Percentiles rank a stretch among this genome's conserved stretches.
Evolutionary conservation across 2,329 filamentous ascomycete genomes (phyloP).

Genomic region (Rutstroemia sp.): DNA sequence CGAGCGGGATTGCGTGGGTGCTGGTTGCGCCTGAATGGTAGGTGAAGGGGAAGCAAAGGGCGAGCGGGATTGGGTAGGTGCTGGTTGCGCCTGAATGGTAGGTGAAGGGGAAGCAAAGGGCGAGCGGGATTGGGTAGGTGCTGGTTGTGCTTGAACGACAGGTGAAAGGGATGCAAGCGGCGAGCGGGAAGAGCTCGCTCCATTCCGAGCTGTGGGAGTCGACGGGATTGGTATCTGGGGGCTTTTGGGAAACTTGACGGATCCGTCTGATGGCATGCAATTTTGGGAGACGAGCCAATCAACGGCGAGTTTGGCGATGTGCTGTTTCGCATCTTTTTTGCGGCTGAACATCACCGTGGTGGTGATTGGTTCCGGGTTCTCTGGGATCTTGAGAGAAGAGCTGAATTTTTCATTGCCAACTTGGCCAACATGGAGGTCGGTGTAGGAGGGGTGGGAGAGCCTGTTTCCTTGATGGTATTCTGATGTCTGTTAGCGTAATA

Average conservation of each 20-base stretch:
- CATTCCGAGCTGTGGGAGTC: background rate
- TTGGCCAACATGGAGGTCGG: background rate
- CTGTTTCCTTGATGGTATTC: conserved; percentile 22
- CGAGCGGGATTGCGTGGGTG: no score
- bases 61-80: no score
- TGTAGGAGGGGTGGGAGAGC: background rate
- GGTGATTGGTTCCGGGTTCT: background rate
- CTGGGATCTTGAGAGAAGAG: background rate
- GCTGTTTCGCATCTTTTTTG: conserved; percentile 29
- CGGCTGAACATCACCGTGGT: background rate
- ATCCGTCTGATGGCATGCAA: conserved; percentile 23
- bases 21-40: no score
- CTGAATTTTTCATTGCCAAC: background rate
- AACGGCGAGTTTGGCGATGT: conserved; percentile 27
- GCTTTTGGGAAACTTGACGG: conserved; percentile 22
- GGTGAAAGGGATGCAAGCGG: no score
- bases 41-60: no score
- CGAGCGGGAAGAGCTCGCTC: no score
- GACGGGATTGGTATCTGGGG: background rate
- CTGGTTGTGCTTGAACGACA: no score
- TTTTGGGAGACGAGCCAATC: conserved; percentile 27
- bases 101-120: no score
- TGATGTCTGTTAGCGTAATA: conserved; percentile 8
- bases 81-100: no score
- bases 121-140: no score